Base-by-base conservation (phyloP, 805 yeast genomes). In the Saturnispora sanitii region DNA sequence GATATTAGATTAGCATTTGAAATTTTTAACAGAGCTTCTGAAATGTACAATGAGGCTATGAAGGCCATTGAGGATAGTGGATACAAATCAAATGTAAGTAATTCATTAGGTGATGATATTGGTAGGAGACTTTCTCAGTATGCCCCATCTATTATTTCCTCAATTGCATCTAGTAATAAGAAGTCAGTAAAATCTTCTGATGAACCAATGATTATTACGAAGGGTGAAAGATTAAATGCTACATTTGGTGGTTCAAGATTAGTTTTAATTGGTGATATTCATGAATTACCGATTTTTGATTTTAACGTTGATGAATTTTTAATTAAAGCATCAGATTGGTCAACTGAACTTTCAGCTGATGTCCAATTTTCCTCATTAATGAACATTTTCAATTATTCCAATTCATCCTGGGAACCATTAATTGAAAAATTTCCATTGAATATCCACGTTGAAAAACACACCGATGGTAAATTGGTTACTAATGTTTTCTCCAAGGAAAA, bases 361-460 rank as follows among this genome's bases (percentile, higher is more conserved):
- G 67, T 81, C 0, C 71, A 73, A 20, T 58, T 87, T 27, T 82
- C 76, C 45, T 69, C 86, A 1, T 73, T 65, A 45, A 71, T 82
- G 8, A 87, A 85, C 57, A 75, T 85, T 17, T 88, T 82, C 66
- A 87, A 87, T 57, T 88, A 88, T 57, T 75, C 96, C 0, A 76
- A 82, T 46, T 87, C 96, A 3, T 73, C 86, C 0, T 88, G 98
- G 97, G 97, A 92, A 53, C 96, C 98, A 0, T 64, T 92, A 35
- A 58, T 92, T 37, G 98, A 92, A 53, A 80, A 90, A 0, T 82
- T 95, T 83, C 79, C 85, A 6, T 66, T 90, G 38, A 77, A 85
- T 0, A 60, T 84, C 11, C 85, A 82, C 55, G 75, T 82, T 2
- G 67, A 83, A 1, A 73, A 71, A 40, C 61, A 61, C 0, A 44